Percentiles rank a stretch among this genome's conserved stretches.
phyloP scores from a whole-genome alignment of 129 eudicot species.

The Escallonia rubra region DNA sequence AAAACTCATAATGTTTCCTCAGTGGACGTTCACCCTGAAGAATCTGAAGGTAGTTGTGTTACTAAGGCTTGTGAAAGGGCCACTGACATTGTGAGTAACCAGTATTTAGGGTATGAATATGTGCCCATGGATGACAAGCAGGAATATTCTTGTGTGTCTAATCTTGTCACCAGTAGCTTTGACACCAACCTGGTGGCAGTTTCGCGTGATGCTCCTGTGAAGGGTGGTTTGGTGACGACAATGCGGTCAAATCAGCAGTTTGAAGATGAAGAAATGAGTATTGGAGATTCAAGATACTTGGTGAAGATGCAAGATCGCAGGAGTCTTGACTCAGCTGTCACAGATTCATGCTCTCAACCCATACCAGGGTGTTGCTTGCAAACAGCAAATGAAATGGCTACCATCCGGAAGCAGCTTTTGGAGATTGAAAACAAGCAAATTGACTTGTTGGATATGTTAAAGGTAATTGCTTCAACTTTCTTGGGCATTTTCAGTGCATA shows the following conservation, averaged over 20 bases:
- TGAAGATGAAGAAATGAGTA: constrained; percentile 45
- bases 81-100: constrained; percentile 47
- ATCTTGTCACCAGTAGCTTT: constrained; percentile 29
- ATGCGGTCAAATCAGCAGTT: constrained; percentile 28
- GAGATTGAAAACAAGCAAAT: constrained; percentile 91
- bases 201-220: constrained; percentile 22
- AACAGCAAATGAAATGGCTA: constrained; percentile 58
- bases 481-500: background rate
- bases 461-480: constrained; percentile 41
- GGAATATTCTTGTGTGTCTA: constrained; percentile 61
- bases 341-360: constrained; percentile 48
- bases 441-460: constrained; percentile 66
- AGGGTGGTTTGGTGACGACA: constrained; percentile 33
- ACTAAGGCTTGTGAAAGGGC: constrained; percentile 57
- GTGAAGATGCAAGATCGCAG: constrained; percentile 50
- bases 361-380: constrained; percentile 52
- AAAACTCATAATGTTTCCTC: constrained; percentile 38
- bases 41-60: constrained; percentile 72
- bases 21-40: constrained; percentile 54
- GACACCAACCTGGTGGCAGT: constrained; percentile 26
- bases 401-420: constrained; percentile 60
- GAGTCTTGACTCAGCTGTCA: constrained; percentile 78
- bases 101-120: constrained; percentile 53
- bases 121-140: constrained; percentile 76
- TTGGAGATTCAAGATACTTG: constrained; percentile 47